Conservation (phyloP, 2,329 filamentous ascomycete genomes). For the Cladosporium sp. region DNA sequence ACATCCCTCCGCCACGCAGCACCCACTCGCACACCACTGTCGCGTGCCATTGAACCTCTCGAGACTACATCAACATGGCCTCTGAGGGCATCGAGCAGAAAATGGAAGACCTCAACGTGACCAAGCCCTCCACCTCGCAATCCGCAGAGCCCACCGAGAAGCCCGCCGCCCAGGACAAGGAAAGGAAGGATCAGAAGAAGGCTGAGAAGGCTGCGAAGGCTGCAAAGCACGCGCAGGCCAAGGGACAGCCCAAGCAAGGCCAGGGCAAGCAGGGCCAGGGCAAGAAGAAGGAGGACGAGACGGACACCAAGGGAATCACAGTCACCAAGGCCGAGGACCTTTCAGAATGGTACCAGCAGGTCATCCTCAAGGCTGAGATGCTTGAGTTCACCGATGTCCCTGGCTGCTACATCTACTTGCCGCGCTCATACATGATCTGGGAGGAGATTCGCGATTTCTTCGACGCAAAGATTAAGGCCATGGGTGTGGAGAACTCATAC, state of each 20-base stretch:
- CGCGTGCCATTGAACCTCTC: not conserved
- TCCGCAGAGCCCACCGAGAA: constrained; percentile 25
- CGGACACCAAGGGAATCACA: constrained; percentile 79
- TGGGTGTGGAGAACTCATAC: constrained; percentile 92
- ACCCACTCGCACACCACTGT: not conserved
- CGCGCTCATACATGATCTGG: constrained; percentile 64
- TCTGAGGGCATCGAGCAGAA: constrained; percentile 23
- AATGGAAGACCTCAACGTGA: constrained; percentile 26
- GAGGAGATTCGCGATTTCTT: constrained; percentile 59
- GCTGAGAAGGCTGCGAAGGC: constrained; percentile 23
- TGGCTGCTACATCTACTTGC: constrained; percentile 91
- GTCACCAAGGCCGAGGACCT: constrained; percentile 82
- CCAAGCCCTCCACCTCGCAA: constrained; percentile 14
- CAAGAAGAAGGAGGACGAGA: constrained; percentile 51
- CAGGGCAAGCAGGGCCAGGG: constrained; percentile 20
- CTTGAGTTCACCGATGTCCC: constrained; percentile 97
- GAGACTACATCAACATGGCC: constrained; percentile 13
- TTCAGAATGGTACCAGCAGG: constrained; percentile 93
- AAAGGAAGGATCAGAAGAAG: constrained; percentile 31
- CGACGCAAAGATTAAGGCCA: constrained; percentile 70
- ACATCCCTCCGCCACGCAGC: not conserved
- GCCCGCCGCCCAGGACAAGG: constrained; percentile 32
- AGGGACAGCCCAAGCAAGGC: constrained; percentile 14
- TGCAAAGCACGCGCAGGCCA: constrained; percentile 16
- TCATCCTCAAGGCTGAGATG: constrained; percentile 94